phyloP scores from a whole-genome alignment of 352 stramenopile species.

The Globisporangium spinosum region DNA sequence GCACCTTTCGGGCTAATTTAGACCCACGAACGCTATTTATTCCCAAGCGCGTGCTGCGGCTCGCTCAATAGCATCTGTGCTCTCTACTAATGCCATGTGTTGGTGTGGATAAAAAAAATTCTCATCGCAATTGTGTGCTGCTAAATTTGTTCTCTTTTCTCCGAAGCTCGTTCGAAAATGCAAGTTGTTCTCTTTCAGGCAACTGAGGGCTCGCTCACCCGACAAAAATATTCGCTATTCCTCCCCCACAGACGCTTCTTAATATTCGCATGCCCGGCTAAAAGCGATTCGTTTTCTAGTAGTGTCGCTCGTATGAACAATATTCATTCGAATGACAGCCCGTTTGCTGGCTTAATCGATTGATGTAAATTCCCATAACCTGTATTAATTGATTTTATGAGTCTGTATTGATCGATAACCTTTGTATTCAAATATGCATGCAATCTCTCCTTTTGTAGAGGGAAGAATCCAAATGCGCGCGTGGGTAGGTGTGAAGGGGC shows the following conservation, averaged over 20 bases:
- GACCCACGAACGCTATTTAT: too few relatives aligned
- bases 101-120: background rate
- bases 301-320: too few relatives aligned
- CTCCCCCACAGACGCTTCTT: background rate
- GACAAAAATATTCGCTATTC: background rate
- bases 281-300: too few relatives aligned
- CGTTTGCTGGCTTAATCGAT: background rate
- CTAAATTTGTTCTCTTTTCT: conserved; percentile 12
- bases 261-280: background rate
- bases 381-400: background rate
- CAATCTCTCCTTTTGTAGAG: background rate
- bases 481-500: background rate
- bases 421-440: background rate
- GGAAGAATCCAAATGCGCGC: too few relatives aligned
- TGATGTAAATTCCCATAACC: background rate
- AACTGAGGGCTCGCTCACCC: background rate
- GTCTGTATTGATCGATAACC: background rate
- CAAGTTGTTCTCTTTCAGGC: background rate
- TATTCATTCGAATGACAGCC: background rate
- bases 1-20: too few relatives aligned
- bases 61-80: too few relatives aligned
- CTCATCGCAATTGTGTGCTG: background rate
- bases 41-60: too few relatives aligned
- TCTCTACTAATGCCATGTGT: too few relatives aligned
- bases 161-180: background rate